Percentiles rank a stretch among this genome's conserved stretches.
phyloP scores from a whole-genome alignment of 208 protist species.

The Acanthamoeba quina region DNA sequence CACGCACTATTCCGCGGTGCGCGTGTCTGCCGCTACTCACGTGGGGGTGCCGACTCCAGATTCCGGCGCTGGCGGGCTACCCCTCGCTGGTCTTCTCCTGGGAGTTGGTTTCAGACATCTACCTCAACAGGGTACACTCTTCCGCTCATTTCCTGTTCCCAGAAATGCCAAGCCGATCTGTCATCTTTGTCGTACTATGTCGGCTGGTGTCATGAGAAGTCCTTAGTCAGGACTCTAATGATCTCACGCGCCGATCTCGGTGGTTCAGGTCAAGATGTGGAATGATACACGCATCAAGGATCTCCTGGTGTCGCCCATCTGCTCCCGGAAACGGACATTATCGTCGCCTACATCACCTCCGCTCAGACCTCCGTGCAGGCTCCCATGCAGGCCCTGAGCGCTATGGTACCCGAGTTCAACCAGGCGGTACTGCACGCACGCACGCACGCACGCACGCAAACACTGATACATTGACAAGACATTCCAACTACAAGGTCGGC shows the following conservation, averaged over 20 bases:
- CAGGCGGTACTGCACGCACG: no score
- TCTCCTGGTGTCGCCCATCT: neutral
- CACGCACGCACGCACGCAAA: no score
- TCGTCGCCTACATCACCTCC: neutral
- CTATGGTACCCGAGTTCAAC: neutral
- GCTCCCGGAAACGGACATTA: neutral
- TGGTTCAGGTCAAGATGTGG: neutral
- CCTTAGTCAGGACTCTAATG: no score
- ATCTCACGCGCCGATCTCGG: neutral
- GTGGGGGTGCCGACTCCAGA: no score
- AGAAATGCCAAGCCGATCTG: no score
- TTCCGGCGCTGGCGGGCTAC: neutral
- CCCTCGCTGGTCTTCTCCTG: neutral
- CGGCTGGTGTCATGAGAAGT: no score
- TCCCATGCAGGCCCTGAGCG: neutral
- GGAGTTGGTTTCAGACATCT: neutral
- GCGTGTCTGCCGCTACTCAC: no score
- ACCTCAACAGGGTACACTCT: neutral
- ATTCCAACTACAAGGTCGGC: no score
- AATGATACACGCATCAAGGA: neutral
- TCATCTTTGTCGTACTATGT: no score
- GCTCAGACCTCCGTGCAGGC: neutral
- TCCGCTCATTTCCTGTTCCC: neutral
- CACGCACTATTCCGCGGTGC: no score
- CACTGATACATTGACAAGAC: no score